A percentile compares a stretch with the other conserved stretches of the same genome.
Evolutionary conservation across 345 rosid species (phyloP).

Genomic region (Lumnitzera racemosa): DNA sequence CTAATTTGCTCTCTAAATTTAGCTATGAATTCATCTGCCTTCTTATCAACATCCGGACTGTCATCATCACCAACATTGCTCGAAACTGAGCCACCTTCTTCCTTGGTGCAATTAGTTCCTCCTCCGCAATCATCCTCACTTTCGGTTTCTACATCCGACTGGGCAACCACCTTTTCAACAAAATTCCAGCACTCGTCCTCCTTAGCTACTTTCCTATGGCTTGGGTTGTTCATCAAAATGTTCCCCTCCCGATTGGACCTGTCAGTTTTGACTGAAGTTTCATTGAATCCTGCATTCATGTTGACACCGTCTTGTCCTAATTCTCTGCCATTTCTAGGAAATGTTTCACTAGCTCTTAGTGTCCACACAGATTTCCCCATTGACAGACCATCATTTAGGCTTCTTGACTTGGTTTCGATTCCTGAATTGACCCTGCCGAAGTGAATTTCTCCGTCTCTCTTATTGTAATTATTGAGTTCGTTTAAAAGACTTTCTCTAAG

Average conservation of each 20-base stretch:
- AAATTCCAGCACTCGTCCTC: slow-evolving; percentile 9
- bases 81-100: slow-evolving; percentile 20
- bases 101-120: slow-evolving; percentile 2
- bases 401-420: slow-evolving; percentile 9
- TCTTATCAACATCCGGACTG: slow-evolving; percentile 86
- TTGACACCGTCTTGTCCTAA: slow-evolving; percentile 4
- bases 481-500: slow-evolving; percentile 17
- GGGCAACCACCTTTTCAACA: slow-evolving; percentile 15
- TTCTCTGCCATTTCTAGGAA: slow-evolving; percentile 15
- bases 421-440: slow-evolving; percentile 2
- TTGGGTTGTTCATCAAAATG: slow-evolving; percentile 2
- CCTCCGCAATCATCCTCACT: slow-evolving; percentile 13
- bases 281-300: slow-evolving; percentile 14
- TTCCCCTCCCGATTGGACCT: slow-evolving; percentile 8
- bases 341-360: slow-evolving; percentile 22
- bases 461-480: slow-evolving; percentile 9
- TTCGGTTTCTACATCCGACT: slow-evolving; percentile 18
- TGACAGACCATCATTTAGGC: slow-evolving; percentile 9
- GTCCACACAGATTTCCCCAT: slow-evolving; percentile 23
- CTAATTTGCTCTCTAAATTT: slow-evolving; percentile 97
- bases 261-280: slow-evolving; percentile 14
- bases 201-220: too few relatives aligned
- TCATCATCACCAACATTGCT: slow-evolving; percentile 30
- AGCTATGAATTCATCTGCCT: slow-evolving; percentile 97
- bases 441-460: too few relatives aligned